Conservation (phyloP, 2,329 filamentous ascomycete species). For the Sporothrix schenckii region DNA sequence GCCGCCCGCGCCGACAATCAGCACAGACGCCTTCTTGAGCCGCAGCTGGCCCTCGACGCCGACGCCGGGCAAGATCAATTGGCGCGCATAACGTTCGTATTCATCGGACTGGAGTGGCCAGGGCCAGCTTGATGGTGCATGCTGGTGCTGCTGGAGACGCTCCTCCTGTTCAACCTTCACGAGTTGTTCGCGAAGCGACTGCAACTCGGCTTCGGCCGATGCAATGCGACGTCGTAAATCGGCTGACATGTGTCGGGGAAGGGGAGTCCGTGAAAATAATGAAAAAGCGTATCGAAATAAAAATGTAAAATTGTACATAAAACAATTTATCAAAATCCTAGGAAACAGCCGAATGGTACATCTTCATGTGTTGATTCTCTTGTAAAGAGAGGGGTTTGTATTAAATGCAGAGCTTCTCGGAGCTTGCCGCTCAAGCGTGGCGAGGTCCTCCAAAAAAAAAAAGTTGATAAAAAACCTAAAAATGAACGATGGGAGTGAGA, state of each 20-base stretch:
- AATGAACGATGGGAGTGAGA: constrained; percentile 35
- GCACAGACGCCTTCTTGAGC: constrained; percentile 69
- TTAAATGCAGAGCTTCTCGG: background rate
- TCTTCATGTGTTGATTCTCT: background rate
- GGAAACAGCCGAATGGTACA: background rate
- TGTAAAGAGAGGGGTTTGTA: background rate
- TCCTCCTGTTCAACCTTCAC: constrained; percentile 45
- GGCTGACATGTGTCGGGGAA: constrained; percentile 30
- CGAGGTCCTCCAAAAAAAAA: constrained; percentile 9
- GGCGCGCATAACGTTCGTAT: constrained; percentile 84
- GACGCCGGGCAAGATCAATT: constrained; percentile 84
- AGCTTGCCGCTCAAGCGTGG: background rate
- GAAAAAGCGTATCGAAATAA: background rate
- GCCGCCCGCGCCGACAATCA: constrained; percentile 86
- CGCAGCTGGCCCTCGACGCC: constrained; percentile 78
- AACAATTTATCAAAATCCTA: background rate
- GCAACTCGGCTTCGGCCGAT: constrained; percentile 53
- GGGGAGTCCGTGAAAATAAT: background rate
- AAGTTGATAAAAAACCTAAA: constrained; percentile 19
- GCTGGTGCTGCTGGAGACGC: background rate
- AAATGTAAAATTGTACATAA: background rate
- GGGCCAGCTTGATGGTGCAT: constrained; percentile 44
- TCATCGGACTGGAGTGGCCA: constrained; percentile 75
- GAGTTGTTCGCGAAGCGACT: constrained; percentile 51
- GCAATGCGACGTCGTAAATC: constrained; percentile 54